Base-by-base conservation (phyloP, 2,329 filamentous ascomycete species). In the Aspergillus neoniger region DNA sequence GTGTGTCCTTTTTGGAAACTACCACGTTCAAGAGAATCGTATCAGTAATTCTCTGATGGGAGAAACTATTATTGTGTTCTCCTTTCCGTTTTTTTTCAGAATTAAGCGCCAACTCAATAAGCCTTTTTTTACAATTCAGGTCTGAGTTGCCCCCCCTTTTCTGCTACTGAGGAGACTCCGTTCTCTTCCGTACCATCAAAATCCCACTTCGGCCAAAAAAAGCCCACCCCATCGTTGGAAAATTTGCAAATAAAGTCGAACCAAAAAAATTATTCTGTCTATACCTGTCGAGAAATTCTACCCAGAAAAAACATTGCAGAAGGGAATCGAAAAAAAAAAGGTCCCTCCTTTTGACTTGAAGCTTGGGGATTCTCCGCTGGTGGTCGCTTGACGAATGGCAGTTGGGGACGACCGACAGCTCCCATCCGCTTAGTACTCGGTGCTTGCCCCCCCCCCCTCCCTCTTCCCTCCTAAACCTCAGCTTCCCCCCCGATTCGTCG, bases 391-490 rank as follows among this genome's bases (percentile, higher is more conserved):
- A 44, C 41, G 41, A 56, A 66, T 66, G 64, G 63, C 61, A 63
- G 47, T 62, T 65, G 62, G 65, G 66, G 63, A 65, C 59, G 57
- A 62, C 61, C 64, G 63, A 63, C 64, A 62, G 61, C 63, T 65
- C 58, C 63, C 63, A 65, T 67, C 66, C 65, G 62, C 65, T 65
- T 62, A 36, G 32, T 36, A 66, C 62, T 65, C 58, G 62, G 65
- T 66, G 56, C 51, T 61, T 64, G 53, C 63, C 62, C 62, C 63
- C 63, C 58, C 60, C 65, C 63, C 63, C 58, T 63, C 63, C 62
- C 59, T 60, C 58, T 50, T 67, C 57, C 32, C 58, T 58, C 28
- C 58, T 57, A 58, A 50, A 50, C 52, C 54, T 53, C 53, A 39
- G 55, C 48, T 57, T 50, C 60, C 58, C 49, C 32, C 55, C 49